phyloP scores from a whole-genome alignment of 75 land plant genomes.

The Sequoia sempervirens region DNA sequence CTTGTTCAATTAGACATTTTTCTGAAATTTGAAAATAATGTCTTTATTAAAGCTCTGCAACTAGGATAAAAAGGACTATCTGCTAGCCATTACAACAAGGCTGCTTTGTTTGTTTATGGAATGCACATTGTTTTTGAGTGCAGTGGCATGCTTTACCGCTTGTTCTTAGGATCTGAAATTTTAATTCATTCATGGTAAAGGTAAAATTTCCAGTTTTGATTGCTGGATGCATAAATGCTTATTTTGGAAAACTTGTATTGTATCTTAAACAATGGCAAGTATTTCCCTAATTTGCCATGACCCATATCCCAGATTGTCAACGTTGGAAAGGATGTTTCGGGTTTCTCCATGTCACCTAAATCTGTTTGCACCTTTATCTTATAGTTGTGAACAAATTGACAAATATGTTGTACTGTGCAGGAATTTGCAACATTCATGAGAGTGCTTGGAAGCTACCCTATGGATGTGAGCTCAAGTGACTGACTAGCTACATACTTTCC shows the following conservation, averaged over 20 bases:
- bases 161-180: not conserved
- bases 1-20: not conserved
- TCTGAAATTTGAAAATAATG: not conserved
- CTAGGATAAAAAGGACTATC: not conserved
- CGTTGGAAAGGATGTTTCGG: not conserved
- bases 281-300: not conserved
- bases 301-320: not conserved
- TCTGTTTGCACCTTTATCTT: not conserved
- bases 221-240: not conserved
- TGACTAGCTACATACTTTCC: not conserved
- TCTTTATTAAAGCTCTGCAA: not conserved
- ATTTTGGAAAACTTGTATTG: not conserved
- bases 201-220: not conserved
- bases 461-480: slow-evolving; percentile 28
- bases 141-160: not conserved
- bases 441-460: slow-evolving; percentile 86
- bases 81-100: not conserved
- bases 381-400: not conserved
- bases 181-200: not conserved
- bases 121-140: not conserved
- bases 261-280: not conserved
- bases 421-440: slow-evolving; percentile 86
- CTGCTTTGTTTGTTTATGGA: not conserved
- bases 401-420: slow-evolving; percentile 25
- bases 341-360: not conserved